A percentile compares a stretch with the other conserved stretches of the same genome.
phyloP scores from a whole-genome alignment of 352 stramenopile genomes.

The Pythium phragmitis region DNA sequence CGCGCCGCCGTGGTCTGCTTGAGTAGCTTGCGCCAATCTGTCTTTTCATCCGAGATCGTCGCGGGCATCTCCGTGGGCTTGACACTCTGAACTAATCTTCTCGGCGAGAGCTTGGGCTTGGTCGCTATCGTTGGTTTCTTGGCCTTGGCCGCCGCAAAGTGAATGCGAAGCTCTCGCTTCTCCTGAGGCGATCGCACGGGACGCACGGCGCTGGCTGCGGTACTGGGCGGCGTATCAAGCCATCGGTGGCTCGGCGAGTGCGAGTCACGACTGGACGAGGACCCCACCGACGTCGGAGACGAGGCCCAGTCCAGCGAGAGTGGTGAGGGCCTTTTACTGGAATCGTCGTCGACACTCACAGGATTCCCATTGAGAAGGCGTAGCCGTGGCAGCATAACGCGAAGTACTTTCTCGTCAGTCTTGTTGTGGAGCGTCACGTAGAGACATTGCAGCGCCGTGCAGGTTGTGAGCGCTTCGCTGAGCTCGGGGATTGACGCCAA shows the following conservation, averaged over 20 bases:
- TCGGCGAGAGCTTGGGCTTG: not conserved
- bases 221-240: slow-evolving; percentile 24
- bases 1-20: slow-evolving; percentile 31
- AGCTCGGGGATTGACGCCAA: slow-evolving; percentile 47
- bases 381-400: slow-evolving; percentile 54
- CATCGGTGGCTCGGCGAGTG: slow-evolving; percentile 12
- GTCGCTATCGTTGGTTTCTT: slow-evolving; percentile 5
- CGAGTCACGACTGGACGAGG: slow-evolving; percentile 1
- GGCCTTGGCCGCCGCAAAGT: slow-evolving; percentile 27
- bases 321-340: slow-evolving; percentile 16
- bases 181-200: slow-evolving; percentile 34
- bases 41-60: slow-evolving; percentile 60
- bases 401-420: slow-evolving; percentile 50
- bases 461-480: slow-evolving; percentile 39
- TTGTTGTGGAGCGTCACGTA: slow-evolving; percentile 47
- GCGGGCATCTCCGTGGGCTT: slow-evolving; percentile 43
- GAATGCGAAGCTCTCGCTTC: slow-evolving; percentile 35
- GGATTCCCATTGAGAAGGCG: slow-evolving; percentile 61
- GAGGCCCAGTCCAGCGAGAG: slow-evolving; percentile 17
- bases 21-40: slow-evolving; percentile 64
- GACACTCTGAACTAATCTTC: slow-evolving; percentile 37
- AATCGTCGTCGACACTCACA: not conserved
- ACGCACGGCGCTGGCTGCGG: slow-evolving; percentile 8
- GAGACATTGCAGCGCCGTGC: slow-evolving; percentile 57
- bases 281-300: slow-evolving; percentile 4